Evolutionary conservation across 352 stramenopile species (phyloP).

Genomic region (Achlya hypogyna): DNA sequence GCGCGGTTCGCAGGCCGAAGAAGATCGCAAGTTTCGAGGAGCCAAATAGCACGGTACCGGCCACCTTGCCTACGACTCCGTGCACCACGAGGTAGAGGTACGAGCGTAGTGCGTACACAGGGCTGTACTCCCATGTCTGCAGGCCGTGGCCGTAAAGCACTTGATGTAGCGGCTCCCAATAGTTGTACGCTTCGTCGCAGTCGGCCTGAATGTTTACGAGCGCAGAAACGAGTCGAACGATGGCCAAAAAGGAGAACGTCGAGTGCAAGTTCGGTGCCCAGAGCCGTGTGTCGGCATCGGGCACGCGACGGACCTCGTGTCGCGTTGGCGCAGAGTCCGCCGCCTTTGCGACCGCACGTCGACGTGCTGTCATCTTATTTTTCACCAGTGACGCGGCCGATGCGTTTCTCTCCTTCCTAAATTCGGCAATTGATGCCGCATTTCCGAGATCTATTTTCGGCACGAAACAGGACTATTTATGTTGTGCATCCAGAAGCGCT

Average conservation of each 20-base stretch:
- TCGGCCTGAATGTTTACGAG: constrained; percentile 86
- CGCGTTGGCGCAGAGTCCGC: neutral
- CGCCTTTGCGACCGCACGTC: neutral
- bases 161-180: constrained; percentile 98
- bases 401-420: neutral
- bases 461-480: neutral
- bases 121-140: constrained; percentile 88
- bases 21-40: constrained; percentile 81
- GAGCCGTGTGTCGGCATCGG: constrained; percentile 18
- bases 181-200: constrained; percentile 99
- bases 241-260: constrained; percentile 50
- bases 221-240: constrained; percentile 48
- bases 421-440: neutral
- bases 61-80: constrained; percentile 36
- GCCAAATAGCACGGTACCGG: constrained; percentile 25
- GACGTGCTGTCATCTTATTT: neutral
- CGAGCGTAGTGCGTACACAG: constrained; percentile 91
- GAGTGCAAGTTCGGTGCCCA: constrained; percentile 54
- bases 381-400: neutral
- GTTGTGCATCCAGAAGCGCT: neutral
- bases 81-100: constrained; percentile 89
- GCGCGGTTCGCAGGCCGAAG: constrained; percentile 73
- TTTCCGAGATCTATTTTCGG: neutral
- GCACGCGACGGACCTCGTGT: neutral
- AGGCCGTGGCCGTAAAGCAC: constrained; percentile 88